Evolutionary conservation across 331 rosid species (phyloP), one percentile per base, ranked within the genome.

Genomic region (Prunus yedoensis): DNA sequence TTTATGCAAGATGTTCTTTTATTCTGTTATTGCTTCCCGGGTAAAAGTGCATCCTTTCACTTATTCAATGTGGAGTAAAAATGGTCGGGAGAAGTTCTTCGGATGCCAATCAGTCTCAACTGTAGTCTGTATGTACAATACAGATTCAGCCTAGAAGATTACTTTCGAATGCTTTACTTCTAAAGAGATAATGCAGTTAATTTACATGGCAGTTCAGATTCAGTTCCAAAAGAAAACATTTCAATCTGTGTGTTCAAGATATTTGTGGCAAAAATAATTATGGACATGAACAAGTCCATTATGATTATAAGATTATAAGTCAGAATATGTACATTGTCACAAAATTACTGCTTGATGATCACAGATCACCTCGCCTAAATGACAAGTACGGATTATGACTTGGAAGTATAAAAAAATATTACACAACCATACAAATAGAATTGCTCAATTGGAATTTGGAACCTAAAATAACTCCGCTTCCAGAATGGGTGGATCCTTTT

Each of bases 401-500:
- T 60, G 25, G 52, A 5, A 54, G 47, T 30, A 25, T 64, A 13
- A 52, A 66, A 68, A 45, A 74, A 58, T 82, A 78, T 73, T 83
- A 81, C 86, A 76, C 76, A 79, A 67, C 69, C 60, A 69, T 54
- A 66, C 49, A 71, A 70, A 64, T 63, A 13, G 51, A 71, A 20
- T 66, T 46, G 71, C 41, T 41, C 58, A 59, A 74, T n/a, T 21
- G 69, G 41, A 54, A 70, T 63, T n/a, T 21, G 69, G 41, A 54
- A 70, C 68, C 78, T 66, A 83, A 64, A 70, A 81, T 27, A 60
- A 77, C 81, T 78, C 83, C 91, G 84, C 83, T 83, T 84, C 77
- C 65, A 17, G 74, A 66, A 75, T 63, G 38, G 79, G 68, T 51
- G 56, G 64, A 35, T 66, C 57, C 27, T 54, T 70, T 27, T 15